Conservation (phyloP, 352 stramenopile species). For the Poterioochromonas sp. region DNA sequence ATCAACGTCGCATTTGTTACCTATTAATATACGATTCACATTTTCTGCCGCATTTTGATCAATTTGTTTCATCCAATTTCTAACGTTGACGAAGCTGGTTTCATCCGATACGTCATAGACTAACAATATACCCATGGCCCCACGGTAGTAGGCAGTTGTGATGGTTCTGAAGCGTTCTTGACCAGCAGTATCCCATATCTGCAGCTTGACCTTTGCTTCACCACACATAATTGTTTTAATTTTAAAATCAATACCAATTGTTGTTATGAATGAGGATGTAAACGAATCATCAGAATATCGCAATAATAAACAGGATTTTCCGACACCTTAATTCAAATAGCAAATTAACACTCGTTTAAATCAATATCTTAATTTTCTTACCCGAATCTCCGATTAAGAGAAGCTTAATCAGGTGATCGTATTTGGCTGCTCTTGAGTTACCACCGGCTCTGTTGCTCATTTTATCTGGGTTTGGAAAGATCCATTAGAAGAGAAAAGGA, state of each 20-base stretch:
- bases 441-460: slow-evolving; percentile 40
- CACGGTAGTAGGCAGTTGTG: slow-evolving; percentile 81
- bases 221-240: slow-evolving; percentile 80
- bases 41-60: slow-evolving; percentile 34
- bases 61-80: slow-evolving; percentile 73
- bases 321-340: slow-evolving; percentile 54
- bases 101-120: slow-evolving; percentile 85
- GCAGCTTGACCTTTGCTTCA: slow-evolving; percentile 75
- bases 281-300: slow-evolving; percentile 78
- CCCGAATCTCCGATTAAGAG: slow-evolving; percentile 36
- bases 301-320: slow-evolving; percentile 72
- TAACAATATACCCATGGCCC: slow-evolving; percentile 72
- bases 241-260: slow-evolving; percentile 57
- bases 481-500: no score
- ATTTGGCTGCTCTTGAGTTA: slow-evolving; percentile 1
- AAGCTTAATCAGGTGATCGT: slow-evolving; percentile 36
- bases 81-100: slow-evolving; percentile 79
- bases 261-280: slow-evolving; percentile 70
- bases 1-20: slow-evolving; percentile 81
- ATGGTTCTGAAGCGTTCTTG: slow-evolving; percentile 82
- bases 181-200: slow-evolving; percentile 82
- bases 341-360: neutral
- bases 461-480: no score
- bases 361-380: neutral
- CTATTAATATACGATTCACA: slow-evolving; percentile 78